Evolutionary conservation across 352 stramenopile species (phyloP), one percentile per base, ranked within the genome.

Genomic region (Phytophthora kernoviae): DNA sequence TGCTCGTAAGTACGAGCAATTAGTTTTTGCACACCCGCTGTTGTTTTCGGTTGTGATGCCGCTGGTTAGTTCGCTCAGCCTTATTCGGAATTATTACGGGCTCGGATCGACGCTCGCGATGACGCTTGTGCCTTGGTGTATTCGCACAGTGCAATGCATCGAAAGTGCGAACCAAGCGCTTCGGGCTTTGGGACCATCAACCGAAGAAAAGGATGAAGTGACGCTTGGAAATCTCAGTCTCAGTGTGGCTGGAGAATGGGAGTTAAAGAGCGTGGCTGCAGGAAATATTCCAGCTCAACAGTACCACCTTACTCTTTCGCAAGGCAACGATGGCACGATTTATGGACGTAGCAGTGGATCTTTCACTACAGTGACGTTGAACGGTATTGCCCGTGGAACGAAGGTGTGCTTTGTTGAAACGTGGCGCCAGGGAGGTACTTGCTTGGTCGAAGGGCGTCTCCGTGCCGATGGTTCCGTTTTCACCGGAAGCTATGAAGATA

Each of bases 241-340:
- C n/a, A 78, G 82, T 21, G 77, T 96, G 24, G 83, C 67, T 50
- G 87, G 87, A 30, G 86, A 94, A 47, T 96, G 87, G 87, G 87
- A 96, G 63, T 62, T 96, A 22, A 96, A 93, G 43, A 94, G 85
- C 51, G 90, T 94, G 79, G 87, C 87, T 24, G 77, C 87, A 27
- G 87, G 85, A 4, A 96, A 87, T 24, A 96, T 96, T 41, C 87
- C 87, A 27, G 87, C 87, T 17, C 87, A 96, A 44, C 85, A 96
- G 46, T 96, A 96, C 57, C 84, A 92, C 44, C 63, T 96, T 12
- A 84, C 76, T 7, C 58, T 96, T 47, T 84, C 73, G 8, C 87
- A 96, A 77, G 73, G 60, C 22, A 65, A 77, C 48, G 65, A 88
- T 53, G 82, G 84, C n/a, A 63, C 54, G 1, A 81, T 96, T 34